Base-by-base conservation (phyloP, 768 basidiomycete genomes). In the Auriscalpium microsporum region DNA sequence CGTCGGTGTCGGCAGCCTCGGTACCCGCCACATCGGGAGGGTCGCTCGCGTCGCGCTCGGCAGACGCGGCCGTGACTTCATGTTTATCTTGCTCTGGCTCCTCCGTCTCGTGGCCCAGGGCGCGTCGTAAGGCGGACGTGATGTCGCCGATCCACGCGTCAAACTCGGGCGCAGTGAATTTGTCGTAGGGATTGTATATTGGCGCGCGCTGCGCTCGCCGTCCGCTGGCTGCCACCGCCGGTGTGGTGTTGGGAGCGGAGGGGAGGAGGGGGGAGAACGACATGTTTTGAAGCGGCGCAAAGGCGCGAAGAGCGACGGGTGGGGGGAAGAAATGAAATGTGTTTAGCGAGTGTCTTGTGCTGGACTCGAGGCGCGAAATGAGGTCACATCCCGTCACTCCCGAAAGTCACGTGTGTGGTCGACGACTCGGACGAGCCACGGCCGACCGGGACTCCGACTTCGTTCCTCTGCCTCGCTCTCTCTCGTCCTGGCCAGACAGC, bases 171-270 rank as follows among this genome's bases (percentile, higher is more conserved):
- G 81, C 76, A 1, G 83, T 75, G 66, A 88, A 85, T 66, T 83
- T 83, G 67, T 87, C 84, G 65, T 82, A 88, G 1, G 86, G 86
- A 62, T 88, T 88, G 52, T 79, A 68, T 52, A 86, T 76, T 17
- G 86, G 84, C 7, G 81, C 69, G 17, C 75, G 74, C 17, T 64
- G 62, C 34, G 56, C 50, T 28, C 28, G 28, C 38, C 52, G 44
- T 53, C 56, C 58, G 14, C 48, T 11, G 23, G 54, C 40, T 2
- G 45, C 21, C 16, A 46, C 36, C 17, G 33, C 50, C 10, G 60
- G 16, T 17, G 54, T 55, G 4, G 58, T 51, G n/a, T 34, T 49
- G 35, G 48, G 50, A 10, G 53, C 45, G 17, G 45, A 10, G 3
- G 57, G 51, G n/a, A 49, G 36, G 52, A 54, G 45, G 1, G 14